Evolutionary conservation across 768 basidiomycete species (phyloP).

Genomic region (Russula olivacea): DNA sequence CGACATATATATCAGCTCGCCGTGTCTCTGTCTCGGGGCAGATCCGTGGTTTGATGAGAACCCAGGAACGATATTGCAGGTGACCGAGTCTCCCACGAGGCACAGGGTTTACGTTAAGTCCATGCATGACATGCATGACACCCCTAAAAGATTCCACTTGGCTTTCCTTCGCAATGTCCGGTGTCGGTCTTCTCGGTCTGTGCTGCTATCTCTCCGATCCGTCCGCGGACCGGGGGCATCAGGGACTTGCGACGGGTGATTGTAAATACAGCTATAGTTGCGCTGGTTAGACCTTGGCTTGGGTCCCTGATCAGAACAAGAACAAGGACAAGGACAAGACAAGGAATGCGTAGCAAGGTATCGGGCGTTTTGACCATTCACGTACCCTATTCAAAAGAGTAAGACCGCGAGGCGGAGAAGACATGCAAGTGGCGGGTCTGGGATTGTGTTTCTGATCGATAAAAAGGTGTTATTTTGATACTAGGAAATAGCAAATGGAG

Average conservation of each 20-base stretch:
- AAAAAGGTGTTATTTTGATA: neutral
- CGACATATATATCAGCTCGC: neutral
- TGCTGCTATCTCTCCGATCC: constrained; percentile 3
- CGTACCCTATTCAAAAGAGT: neutral
- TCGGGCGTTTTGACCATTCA: too few species aligned
- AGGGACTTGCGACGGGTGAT: neutral
- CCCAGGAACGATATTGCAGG: neutral
- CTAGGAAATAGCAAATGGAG: neutral
- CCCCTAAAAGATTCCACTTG: neutral
- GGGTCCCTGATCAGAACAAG: neutral
- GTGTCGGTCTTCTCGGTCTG: too few species aligned
- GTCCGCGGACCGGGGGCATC: constrained; percentile 17
- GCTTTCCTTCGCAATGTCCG: neutral
- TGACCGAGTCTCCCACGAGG: constrained; percentile 8
- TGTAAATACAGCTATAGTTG: neutral
- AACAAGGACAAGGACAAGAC: neutral
- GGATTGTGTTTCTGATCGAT: neutral
- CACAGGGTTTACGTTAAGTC: constrained; percentile 7
- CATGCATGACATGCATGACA: too few species aligned
- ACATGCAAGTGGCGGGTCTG: neutral
- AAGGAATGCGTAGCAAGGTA: neutral
- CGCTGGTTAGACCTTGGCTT: neutral
- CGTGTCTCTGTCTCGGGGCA: neutral
- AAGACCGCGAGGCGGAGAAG: too few species aligned
- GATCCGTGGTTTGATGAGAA: neutral